Base-by-base conservation (phyloP, 768 basidiomycete genomes). In the Lentinula raphanica region DNA sequence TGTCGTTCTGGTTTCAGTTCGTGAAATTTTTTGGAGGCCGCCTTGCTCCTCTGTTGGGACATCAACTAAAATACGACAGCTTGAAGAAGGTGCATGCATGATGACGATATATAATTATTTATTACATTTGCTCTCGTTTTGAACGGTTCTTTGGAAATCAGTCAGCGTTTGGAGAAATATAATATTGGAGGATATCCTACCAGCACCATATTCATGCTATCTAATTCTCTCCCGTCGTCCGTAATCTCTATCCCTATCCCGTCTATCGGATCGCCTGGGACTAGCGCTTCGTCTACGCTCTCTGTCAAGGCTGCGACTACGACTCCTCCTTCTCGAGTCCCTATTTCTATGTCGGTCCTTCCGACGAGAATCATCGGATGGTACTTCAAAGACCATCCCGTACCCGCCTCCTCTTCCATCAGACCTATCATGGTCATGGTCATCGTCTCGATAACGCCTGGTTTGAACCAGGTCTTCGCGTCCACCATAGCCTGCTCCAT, bases 301-400 rank as follows among this genome's bases (percentile, higher is more conserved):
- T 50, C 59, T 62, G 23, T 74, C 67, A 51, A 73, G 74, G 60
- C 84, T 85, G 49, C 80, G 71, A 60, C 84, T 85, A 50, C 80
- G 71, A 60, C 81, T 84, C 27, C 79, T 77, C 62, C 79, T 81
- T 45, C 78, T 72, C 13, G 49, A 50, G 59, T 84, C 85, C 50
- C 79, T 72, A 60, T 84, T 85, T 51, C 79, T 72, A 60, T 81
- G 83, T 28, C 79, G 77, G 62, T 80, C 81, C 48, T 77, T 71
- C 39, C 75, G 75, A 48, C 77, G 77, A 23, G 69, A 72, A 45
- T 72, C 70, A 23, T 67, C 70, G 53, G 72, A 71, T n/a, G 78
- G 75, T n/a, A 87, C 77, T 60, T 95, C 92, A 69, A 95, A 94
- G 23, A 94, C 89, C 88, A 94, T 86, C 21, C 83, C 84, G 66